Evolutionary conservation across 1,139 yeast genomes (phyloP), one percentile per base, ranked within the genome.

Genomic region (Taphrina pruni): DNA sequence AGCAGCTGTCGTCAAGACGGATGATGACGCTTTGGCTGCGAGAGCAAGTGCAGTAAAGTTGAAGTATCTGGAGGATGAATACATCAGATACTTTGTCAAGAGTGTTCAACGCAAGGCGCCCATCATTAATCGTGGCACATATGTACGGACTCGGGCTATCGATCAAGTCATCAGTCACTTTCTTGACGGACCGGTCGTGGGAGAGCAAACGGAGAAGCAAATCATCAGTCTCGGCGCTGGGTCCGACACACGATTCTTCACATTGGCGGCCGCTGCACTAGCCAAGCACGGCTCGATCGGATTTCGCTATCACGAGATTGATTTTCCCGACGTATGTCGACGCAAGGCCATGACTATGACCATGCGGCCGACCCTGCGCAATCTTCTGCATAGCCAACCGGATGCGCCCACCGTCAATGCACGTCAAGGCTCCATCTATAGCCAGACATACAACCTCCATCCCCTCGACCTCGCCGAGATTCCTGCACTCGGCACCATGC

Each of bases 191-290:
- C 50, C 48, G 21, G 41, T 9, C 11, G 2, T 2, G 6, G 43
- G n/a, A 14, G 54, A 43, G 7, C 21, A 4, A 12, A 26, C 9
- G 21, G 57, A 70, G 6, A 79, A 85, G 61, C 97, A 92, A 76
- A 84, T 94, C 11, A 79, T 94, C 0, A 91, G 95, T 4, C 78
- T 94, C 32, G 99, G 99, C 0, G 90, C 97, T n/a, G 99, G 99
- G 0, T 89, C 96, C n/a, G 99, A 94, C 77, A 87, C 97, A 0
- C 79, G 98, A 71, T 83, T 85, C 6, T 90, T 90, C 75, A 77
- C 81, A 6, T 70, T 86, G 1, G 77, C 89, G 60, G 74, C 69
- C 1, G 39, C 71, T 6, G 51, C 38, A 35, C 12, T 39, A 12
- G 54, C n/a, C 7, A 26, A 21, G 26, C 56, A 58, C 50, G 41